A percentile compares a stretch with the other conserved stretches of the same genome.
phyloP scores from a whole-genome alignment of 78 protist species.

The Blattamonas nauphoetae region DNA sequence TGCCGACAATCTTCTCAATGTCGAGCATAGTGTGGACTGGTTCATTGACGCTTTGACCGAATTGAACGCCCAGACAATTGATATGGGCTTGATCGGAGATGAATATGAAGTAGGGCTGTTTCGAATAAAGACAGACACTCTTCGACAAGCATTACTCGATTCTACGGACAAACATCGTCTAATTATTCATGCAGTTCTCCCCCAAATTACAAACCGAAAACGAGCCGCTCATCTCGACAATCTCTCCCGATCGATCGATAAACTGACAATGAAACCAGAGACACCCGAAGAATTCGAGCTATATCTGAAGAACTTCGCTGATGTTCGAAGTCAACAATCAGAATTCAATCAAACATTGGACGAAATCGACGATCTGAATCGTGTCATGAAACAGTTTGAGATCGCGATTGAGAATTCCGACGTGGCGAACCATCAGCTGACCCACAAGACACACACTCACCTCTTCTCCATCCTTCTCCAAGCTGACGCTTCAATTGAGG shows the following conservation, averaged over 20 bases:
- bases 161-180: constrained; percentile 5
- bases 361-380: background rate
- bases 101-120: background rate
- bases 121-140: background rate
- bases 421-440: background rate
- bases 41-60: background rate
- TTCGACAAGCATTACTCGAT: background rate
- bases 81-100: background rate
- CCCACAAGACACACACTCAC: background rate
- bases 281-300: background rate
- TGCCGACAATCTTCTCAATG: too few relatives aligned
- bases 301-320: background rate
- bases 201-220: constrained; percentile 6
- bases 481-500: background rate
- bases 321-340: background rate
- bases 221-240: constrained; percentile 5
- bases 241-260: background rate
- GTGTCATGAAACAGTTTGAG: background rate
- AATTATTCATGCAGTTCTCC: constrained; percentile 16
- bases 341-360: background rate
- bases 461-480: background rate
- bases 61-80: background rate
- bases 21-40: too few relatives aligned
- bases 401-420: background rate
- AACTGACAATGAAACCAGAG: background rate